Base-by-base conservation (phyloP, 352 stramenopile species). In the Bremia lactucae region DNA sequence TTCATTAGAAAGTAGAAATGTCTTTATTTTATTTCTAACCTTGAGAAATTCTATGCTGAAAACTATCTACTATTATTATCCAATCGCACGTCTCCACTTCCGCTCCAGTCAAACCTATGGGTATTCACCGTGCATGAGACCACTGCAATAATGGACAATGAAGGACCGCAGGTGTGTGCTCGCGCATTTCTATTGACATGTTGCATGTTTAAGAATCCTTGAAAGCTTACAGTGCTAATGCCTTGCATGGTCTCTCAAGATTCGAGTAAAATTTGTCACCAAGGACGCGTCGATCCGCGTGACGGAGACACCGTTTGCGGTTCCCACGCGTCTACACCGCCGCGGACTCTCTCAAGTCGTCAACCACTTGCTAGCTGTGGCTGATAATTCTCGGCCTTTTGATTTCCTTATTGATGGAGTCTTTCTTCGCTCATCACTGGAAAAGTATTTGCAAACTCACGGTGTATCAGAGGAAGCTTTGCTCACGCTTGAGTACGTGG, bases 181-280 rank as follows among this genome's bases (percentile, higher is more conserved):
- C n/a, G n/a, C n/a, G n/a, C n/a, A n/a, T n/a, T n/a, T n/a, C n/a
- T n/a, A n/a, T n/a, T n/a, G n/a, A n/a, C n/a, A n/a, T n/a, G n/a
- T n/a, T n/a, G n/a, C n/a, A n/a, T n/a, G n/a, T n/a, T n/a, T n/a
- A n/a, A n/a, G n/a, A n/a, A n/a, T n/a, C n/a, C n/a, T n/a, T n/a
- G n/a, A n/a, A n/a, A n/a, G n/a, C n/a, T n/a, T n/a, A n/a, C n/a
- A n/a, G n/a, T n/a, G n/a, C n/a, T n/a, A n/a, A n/a, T n/a, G n/a
- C n/a, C n/a, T n/a, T n/a, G n/a, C n/a, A n/a, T n/a, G n/a, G n/a
- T n/a, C n/a, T 14, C 21, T 31, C 13, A 41, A 94, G 79, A 68
- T 95, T 48, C 81, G 81, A 33, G 83, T 95, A 18, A 90, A 92
- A 45, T 95, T 95, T 55, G 72, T 94, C 36, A 95, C 83, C 19